Conservation (phyloP, 2,329 filamentous ascomycete species). For the Byssochlamys sp. region DNA sequence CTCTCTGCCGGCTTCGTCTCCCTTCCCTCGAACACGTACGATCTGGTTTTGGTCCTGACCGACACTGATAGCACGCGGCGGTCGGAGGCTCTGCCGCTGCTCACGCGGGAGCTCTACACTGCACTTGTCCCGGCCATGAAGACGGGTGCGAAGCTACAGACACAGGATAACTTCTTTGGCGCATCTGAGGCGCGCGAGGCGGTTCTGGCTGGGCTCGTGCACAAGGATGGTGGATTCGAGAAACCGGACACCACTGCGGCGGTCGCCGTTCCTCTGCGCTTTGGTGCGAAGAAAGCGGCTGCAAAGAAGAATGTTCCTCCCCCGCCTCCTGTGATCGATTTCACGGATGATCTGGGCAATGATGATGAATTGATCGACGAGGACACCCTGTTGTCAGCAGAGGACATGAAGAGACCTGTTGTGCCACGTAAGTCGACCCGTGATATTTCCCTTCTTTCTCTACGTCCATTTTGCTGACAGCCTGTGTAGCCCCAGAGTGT, state of each 20-base stretch:
- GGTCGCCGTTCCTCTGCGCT: constrained; percentile 52
- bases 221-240: constrained; percentile 53
- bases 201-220: constrained; percentile 68
- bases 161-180: constrained; percentile 57
- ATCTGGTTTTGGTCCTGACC: constrained; percentile 72
- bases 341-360: constrained; percentile 53
- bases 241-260: constrained; percentile 58
- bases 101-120: constrained; percentile 59
- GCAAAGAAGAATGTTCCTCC: neutral
- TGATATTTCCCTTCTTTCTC: constrained; percentile 1
- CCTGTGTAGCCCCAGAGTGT: constrained; percentile 63
- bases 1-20: constrained; percentile 70
- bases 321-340: constrained; percentile 40
- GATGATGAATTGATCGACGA: constrained; percentile 89
- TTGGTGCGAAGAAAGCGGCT: constrained; percentile 45
- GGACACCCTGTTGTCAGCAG: constrained; percentile 72
- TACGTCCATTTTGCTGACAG: constrained; percentile 7
- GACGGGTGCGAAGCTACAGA: constrained; percentile 50
- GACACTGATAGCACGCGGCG: constrained; percentile 60
- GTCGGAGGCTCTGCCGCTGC: constrained; percentile 53
- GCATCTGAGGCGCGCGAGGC: constrained; percentile 59
- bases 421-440: constrained; percentile 59
- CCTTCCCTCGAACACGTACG: constrained; percentile 69
- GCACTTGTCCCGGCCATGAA: constrained; percentile 62
- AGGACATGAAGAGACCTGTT: constrained; percentile 68